Percentiles rank a stretch among this genome's conserved stretches.
Evolutionary conservation across 2,329 filamentous ascomycete genomes (phyloP).

Genomic region (Verticillium albo-atrum): DNA sequence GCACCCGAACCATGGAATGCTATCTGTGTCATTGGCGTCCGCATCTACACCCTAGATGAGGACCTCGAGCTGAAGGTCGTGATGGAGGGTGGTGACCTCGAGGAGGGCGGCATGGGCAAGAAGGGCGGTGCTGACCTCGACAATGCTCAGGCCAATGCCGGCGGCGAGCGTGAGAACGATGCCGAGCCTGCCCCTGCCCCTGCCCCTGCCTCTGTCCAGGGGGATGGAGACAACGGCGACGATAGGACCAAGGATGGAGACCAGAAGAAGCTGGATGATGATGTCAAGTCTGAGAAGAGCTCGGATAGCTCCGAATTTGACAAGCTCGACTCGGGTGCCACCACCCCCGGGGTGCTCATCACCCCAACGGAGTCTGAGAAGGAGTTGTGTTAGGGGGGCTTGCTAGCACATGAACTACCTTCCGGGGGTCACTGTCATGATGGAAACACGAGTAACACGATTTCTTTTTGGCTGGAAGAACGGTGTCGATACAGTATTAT

Average conservation of each 20-base stretch:
- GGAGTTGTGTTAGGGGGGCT: slow-evolving; percentile 4
- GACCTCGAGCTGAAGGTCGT: slow-evolving; percentile 49
- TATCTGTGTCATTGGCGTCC: slow-evolving; percentile 55
- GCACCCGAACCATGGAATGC: slow-evolving; percentile 58
- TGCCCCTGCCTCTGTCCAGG: not conserved
- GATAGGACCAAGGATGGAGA: slow-evolving; percentile 1
- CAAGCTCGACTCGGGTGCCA: slow-evolving; percentile 10
- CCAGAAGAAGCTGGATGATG: slow-evolving; percentile 1
- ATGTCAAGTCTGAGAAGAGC: slow-evolving; percentile 11
- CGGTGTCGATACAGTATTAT: not conserved
- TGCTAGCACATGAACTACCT: not conserved
- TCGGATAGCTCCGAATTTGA: slow-evolving; percentile 11
- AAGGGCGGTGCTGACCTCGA: slow-evolving; percentile 52
- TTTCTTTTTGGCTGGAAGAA: not conserved
- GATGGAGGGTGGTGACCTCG: slow-evolving; percentile 49
- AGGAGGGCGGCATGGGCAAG: slow-evolving; percentile 52
- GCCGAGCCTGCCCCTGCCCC: not conserved
- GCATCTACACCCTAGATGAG: slow-evolving; percentile 57
- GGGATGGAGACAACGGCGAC: not conserved
- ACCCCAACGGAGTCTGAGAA: slow-evolving; percentile 25
- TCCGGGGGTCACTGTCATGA: too few relatives aligned
- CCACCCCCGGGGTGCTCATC: slow-evolving; percentile 9
- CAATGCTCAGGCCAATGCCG: slow-evolving; percentile 52
- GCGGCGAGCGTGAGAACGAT: slow-evolving; percentile 32
- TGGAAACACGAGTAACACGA: not conserved